Evolutionary conservation across 106 monocot genomes (phyloP).

Genomic region (Dendrobium officinale): DNA sequence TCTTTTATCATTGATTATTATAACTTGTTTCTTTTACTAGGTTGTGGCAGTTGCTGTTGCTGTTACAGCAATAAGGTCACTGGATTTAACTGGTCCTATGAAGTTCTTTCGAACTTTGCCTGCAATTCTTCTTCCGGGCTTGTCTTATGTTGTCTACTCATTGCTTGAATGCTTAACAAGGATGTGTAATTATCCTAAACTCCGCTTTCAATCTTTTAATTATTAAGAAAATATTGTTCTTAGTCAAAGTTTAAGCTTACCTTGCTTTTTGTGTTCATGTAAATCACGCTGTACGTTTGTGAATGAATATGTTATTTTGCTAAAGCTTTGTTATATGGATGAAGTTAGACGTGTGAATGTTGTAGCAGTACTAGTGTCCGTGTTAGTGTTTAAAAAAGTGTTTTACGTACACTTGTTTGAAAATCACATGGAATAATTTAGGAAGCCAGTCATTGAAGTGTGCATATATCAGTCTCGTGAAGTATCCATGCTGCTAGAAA

Average conservation of each 20-base stretch:
- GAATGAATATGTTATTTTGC: neutral
- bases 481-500: too few species aligned
- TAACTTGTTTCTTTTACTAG: constrained; percentile 24
- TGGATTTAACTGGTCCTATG: constrained; percentile 45
- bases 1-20: neutral
- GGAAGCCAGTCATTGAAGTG: neutral
- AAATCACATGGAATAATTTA: neutral
- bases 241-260: neutral
- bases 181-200: constrained; percentile 55
- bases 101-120: constrained; percentile 52
- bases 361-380: neutral
- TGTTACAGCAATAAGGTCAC: constrained; percentile 37
- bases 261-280: neutral
- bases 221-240: neutral
- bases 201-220: neutral
- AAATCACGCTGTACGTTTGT: neutral
- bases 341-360: neutral
- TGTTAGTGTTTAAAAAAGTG: neutral
- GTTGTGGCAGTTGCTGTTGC: constrained; percentile 48
- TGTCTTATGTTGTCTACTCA: constrained; percentile 47
- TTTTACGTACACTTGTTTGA: neutral
- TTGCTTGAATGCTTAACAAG: constrained; percentile 37
- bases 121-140: constrained; percentile 48
- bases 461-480: neutral
- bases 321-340: neutral